Percentiles rank a stretch among this genome's conserved stretches.
phyloP scores from a whole-genome alignment of 495 filamentous ascomycete species.

The Neurospora sp. region DNA sequence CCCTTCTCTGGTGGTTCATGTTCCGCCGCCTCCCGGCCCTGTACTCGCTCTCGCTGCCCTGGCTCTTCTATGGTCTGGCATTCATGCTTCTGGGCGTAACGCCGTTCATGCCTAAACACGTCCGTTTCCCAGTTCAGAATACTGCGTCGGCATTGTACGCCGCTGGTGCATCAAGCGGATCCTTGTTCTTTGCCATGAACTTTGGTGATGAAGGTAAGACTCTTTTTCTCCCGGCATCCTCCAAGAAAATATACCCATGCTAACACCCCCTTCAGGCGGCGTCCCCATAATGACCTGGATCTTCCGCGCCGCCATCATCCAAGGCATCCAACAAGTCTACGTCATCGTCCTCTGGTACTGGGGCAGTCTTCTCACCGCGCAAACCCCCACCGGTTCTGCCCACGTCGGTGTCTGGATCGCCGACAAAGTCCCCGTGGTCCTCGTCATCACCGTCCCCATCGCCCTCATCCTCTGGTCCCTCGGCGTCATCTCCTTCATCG shows the following conservation, averaged over 20 bases:
- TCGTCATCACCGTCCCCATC: constrained; percentile 38
- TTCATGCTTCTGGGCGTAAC: constrained; percentile 54
- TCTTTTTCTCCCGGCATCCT: no score
- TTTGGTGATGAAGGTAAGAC: constrained; percentile 47
- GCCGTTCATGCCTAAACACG: constrained; percentile 33
- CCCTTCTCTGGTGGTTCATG: constrained; percentile 41
- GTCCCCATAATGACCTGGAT: constrained; percentile 53
- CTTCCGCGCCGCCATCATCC: constrained; percentile 51
- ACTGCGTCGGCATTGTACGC: constrained; percentile 50
- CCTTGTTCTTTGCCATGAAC: constrained; percentile 56
- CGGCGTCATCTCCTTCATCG: constrained; percentile 40
- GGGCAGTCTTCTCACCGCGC: constrained; percentile 35
- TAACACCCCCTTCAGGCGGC: constrained; percentile 20
- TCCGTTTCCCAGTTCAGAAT: constrained; percentile 46
- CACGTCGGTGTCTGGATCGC: constrained; percentile 8
- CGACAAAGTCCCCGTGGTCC: constrained; percentile 25
- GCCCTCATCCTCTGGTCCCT: constrained; percentile 42
- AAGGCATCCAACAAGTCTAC: constrained; percentile 56
- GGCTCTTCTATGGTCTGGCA: constrained; percentile 50
- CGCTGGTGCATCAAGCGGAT: constrained; percentile 46
- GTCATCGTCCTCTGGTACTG: constrained; percentile 53
- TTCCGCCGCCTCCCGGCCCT: constrained; percentile 14
- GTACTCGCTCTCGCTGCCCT: constrained; percentile 40
- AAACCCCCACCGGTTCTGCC: background rate
- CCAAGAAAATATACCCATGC: background rate